Evolutionary conservation across 192 early-diverging fungal genomes (phyloP).

Genomic region (Gonapodya prolifera): DNA sequence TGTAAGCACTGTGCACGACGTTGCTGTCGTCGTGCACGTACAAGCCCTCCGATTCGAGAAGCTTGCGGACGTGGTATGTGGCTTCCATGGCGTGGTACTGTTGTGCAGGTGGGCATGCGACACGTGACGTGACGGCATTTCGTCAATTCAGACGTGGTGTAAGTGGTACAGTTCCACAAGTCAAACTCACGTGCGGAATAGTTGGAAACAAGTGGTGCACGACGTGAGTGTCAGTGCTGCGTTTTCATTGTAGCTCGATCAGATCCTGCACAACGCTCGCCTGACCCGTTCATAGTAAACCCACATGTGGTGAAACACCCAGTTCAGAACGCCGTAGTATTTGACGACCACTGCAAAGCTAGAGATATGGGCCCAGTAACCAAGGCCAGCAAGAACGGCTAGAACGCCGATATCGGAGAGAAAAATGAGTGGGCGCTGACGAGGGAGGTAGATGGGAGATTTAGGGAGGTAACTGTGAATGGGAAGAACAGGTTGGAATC

Average conservation of each 20-base stretch:
- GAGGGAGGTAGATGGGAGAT: conserved; percentile 66
- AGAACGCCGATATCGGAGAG: conserved; percentile 63
- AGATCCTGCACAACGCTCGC: background rate
- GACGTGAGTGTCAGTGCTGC: conserved; percentile 83
- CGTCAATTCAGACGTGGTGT: too few relatives aligned
- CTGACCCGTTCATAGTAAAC: background rate
- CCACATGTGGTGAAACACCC: conserved; percentile 47
- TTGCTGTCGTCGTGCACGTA: conserved; percentile 67
- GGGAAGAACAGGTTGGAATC: too few relatives aligned
- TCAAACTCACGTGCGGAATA: conserved; percentile 97
- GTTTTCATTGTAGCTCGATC: too few relatives aligned
- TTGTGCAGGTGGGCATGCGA: too few relatives aligned
- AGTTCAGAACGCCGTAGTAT: conserved; percentile 86
- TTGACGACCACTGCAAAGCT: conserved; percentile 51
- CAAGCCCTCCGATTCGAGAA: conserved; percentile 51
- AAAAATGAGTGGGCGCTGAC: conserved; percentile 37
- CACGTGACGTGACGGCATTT: too few relatives aligned
- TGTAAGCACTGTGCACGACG: conserved; percentile 52
- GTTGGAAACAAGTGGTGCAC: conserved; percentile 81
- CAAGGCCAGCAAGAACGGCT: conserved; percentile 32
- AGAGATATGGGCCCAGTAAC: conserved; percentile 32
- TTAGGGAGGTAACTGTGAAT: conserved; percentile 66
- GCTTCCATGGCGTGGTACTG: conserved; percentile 88
- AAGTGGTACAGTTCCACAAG: too few relatives aligned
- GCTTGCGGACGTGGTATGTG: conserved; percentile 65